Base-by-base conservation (phyloP, 495 filamentous ascomycete genomes). In the Pseudoneurospora amorphoporcata region DNA sequence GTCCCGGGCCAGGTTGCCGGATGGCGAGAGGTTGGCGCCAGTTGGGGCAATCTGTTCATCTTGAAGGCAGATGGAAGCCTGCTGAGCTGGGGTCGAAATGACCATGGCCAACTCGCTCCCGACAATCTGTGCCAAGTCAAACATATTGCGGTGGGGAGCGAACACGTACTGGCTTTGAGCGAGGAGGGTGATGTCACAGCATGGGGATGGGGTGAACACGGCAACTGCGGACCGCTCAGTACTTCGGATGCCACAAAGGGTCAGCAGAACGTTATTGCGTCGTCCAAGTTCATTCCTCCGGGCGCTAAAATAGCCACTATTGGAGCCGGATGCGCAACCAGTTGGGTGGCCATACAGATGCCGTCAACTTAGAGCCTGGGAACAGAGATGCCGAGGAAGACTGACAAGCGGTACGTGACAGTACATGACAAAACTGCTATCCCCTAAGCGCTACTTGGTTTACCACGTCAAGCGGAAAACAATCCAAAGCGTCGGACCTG, bases 121-220 rank as follows among this genome's bases (percentile, higher is more conserved):
- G 72, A 72, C 16, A 81, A 82, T 32, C 74, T 94, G 39, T 87
- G 87, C 5, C 45, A 71, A 3, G 75, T 90, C 35, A 77, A 82
- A 19, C 77, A 83, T 19, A 82, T 98, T 16, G 92, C 92, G 17
- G 89, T 89, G 58, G 95, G 95, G 1, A 97, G 94, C 77, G 95
- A 98, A 82, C 95, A 99, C 82, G 88, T 84, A 14, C 75, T 98
- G 74, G 92, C 88, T 9, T 76, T 94, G 39, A 86, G 89, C 4
- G 82, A 80, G n/a, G 83, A 86, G 68, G 87, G 88, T 1, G 81
- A 85, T 17, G 82, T 97, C 14, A 79, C 93, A 45, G 87, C 90
- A 4, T 98, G 94, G 92, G 95, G 95, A 17, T 99, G 95, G 95
- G 94, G 94, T 1, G 93, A 97, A 83, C 95, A 99, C 86, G 95